phyloP scores from a whole-genome alignment of 2,329 filamentous ascomycete genomes.

The Colletotrichum truncatum region DNA sequence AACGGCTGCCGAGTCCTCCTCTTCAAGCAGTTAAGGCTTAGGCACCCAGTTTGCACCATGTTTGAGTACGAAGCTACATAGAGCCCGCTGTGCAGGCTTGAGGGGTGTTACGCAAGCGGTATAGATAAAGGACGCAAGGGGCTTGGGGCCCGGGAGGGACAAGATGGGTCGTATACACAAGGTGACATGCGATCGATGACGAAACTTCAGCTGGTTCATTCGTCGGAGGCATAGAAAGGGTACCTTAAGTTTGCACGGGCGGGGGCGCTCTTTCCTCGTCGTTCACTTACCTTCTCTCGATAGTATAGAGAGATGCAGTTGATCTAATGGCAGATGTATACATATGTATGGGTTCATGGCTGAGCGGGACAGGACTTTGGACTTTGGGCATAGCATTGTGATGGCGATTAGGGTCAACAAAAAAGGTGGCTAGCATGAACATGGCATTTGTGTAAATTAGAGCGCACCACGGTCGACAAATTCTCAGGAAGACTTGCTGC shows the following conservation, averaged over 20 bases:
- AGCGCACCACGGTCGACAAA: neutral
- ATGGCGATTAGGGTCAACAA: slow-evolving; percentile 1
- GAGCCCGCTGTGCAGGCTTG: no score
- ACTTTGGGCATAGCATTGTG: slow-evolving; percentile 22
- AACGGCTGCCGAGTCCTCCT: slow-evolving; percentile 40
- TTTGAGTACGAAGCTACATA: neutral
- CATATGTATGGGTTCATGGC: slow-evolving; percentile 15
- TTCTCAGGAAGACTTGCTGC: neutral
- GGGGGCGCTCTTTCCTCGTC: neutral
- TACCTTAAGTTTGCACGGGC: neutral
- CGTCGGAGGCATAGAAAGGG: neutral
- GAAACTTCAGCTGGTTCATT: no score
- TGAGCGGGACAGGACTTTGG: slow-evolving; percentile 24
- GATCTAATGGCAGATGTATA: slow-evolving; percentile 18
- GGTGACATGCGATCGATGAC: no score
- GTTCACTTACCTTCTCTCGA: slow-evolving; percentile 16
- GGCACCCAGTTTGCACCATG: neutral
- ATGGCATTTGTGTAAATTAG: neutral
- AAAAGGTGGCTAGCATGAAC: neutral
- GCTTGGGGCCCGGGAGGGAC: no score
- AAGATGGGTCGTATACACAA: no score
- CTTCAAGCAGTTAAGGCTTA: slow-evolving; percentile 45
- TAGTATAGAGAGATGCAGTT: neutral
- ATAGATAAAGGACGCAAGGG: no score
- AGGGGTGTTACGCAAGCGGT: no score